Percentiles rank a stretch among this genome's conserved stretches.
Evolutionary conservation across 306 rosid genomes (phyloP).

Genomic region (Oemleria cerasiformis): DNA sequence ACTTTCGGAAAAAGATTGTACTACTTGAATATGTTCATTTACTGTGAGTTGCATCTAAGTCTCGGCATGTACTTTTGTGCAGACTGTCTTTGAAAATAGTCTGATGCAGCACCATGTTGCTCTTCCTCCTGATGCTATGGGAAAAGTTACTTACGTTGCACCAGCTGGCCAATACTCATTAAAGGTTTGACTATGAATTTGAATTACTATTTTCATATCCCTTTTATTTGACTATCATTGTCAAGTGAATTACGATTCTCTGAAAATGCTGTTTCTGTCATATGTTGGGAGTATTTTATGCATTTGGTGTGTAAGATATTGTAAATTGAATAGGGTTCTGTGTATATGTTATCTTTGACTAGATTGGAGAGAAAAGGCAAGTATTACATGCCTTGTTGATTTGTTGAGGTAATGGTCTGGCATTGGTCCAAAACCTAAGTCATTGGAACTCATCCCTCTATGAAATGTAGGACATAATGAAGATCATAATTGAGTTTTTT

Average conservation of each 20-base stretch:
- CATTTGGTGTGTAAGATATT: not conserved
- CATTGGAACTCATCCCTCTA: not conserved
- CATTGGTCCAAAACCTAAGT: no score
- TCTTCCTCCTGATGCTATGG: slow-evolving; percentile 96
- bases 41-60: slow-evolving; percentile 19
- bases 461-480: not conserved
- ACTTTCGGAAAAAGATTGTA: not conserved
- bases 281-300: not conserved
- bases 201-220: not conserved
- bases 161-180: slow-evolving; percentile 94
- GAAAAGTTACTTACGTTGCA: slow-evolving; percentile 85
- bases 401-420: not conserved
- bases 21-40: not conserved
- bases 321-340: not conserved
- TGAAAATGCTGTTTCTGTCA: not conserved
- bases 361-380: not conserved
- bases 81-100: slow-evolving; percentile 91
- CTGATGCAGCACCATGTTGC: slow-evolving; percentile 88
- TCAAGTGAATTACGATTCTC: not conserved
- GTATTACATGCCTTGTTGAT: not conserved
- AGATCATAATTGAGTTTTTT: no score
- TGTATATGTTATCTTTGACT: not conserved
- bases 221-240: slow-evolving; percentile 3
- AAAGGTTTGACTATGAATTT: slow-evolving; percentile 48
- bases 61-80: slow-evolving; percentile 29